Base-by-base conservation (phyloP, 116 monocot species). In the Cymodocea nodosa region DNA sequence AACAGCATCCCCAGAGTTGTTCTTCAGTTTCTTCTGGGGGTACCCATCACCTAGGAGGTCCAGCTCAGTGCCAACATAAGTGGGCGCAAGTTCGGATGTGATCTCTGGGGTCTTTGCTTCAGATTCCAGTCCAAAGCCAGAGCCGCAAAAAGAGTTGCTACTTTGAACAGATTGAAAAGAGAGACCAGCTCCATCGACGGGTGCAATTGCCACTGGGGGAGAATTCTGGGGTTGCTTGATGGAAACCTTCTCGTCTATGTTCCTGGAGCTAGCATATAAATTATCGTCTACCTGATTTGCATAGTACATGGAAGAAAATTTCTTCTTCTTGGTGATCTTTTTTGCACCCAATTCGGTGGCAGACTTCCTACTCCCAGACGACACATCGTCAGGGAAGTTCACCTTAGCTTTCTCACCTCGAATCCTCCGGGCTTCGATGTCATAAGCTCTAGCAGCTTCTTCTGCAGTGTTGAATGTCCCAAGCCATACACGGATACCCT, bases 401-500 rank as follows among this genome's bases (percentile, higher is more conserved):
- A 84, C 68, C 81, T 81, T 87, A 18, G 87, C 87, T 52, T 87
- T 84, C 65, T 83, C 76, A 55, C 87, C 87, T 24, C 87, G 75
- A 57, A 87, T 87, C 51, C 74, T 80, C 35, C 81, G 68, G 49
- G 87, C 87, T 65, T 87, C 87, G 4, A 74, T 71, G 70, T 87
- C 87, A 69, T 87, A 87, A 16, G 87, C 87, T 66, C 75, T 80
- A 5, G 87, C 87, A 65, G 87, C 87, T 64, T 87, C 87, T 67
- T 87, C 87, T 50, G 87, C 73, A 39, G 78, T 87, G 68, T 79
- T 82, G 60, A 71, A 87, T 13, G 87, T 87, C 3, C 87, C 84
- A 16, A 87, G 77, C 87, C 87, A 87, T 13, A 87, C 81, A 14
- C 87, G 84, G 11, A 79, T 81, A 12, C 87, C 87, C 64, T 87